Percentiles rank a stretch among this genome's conserved stretches.
phyloP scores from a whole-genome alignment of 805 yeast genomes.

The Hagleromyces aurorensis region DNA sequence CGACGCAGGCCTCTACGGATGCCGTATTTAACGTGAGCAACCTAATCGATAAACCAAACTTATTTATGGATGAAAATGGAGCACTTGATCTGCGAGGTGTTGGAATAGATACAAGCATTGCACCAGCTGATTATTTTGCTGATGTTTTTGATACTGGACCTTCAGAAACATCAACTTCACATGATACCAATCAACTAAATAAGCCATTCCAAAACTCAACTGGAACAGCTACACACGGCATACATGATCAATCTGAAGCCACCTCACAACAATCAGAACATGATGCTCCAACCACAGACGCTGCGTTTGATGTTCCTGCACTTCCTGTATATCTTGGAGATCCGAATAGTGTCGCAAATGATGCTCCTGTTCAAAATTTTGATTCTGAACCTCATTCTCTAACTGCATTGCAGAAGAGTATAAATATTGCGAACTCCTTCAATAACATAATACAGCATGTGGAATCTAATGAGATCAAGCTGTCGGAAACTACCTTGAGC shows the following conservation, averaged over 20 bases:
- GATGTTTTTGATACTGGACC: conserved; percentile 22
- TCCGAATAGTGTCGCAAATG: background rate
- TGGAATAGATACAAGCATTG: conserved; percentile 15
- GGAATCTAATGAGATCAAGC: conserved; percentile 22
- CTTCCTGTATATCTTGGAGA: no score
- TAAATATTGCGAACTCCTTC: conserved; percentile 28
- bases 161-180: conserved; percentile 1
- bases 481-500: conserved; percentile 22
- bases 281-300: background rate
- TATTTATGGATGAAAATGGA: conserved; percentile 16
- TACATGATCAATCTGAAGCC: no score
- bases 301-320: background rate
- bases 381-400: conserved; percentile 5
- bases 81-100: conserved; percentile 13
- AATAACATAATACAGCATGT: conserved; percentile 25
- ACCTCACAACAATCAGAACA: no score
- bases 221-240: no score
- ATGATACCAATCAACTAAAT: no score
- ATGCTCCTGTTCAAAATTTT: conserved; percentile 4
- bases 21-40: conserved; percentile 26
- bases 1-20: no score
- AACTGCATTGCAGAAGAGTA: conserved; percentile 19
- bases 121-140: conserved; percentile 19
- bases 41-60: conserved; percentile 25
- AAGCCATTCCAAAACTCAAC: no score